Evolutionary conservation across 257 asterid species (phyloP), one percentile per base, ranked within the genome.

Genomic region (Fraxinus anomala): DNA sequence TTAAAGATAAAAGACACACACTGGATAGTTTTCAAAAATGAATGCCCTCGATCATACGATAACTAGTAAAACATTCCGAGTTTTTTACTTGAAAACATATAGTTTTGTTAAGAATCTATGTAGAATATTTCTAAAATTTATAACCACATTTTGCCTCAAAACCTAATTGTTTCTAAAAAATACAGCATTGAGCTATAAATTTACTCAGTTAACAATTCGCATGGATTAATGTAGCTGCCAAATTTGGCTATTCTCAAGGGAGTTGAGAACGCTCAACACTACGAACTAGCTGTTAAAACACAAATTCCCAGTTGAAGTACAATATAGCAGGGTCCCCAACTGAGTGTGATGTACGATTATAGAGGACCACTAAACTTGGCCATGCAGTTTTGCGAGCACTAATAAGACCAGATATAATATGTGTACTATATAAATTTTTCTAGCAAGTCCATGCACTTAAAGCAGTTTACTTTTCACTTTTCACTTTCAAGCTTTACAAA

Each of bases 401-500:
- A 63, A 19, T 63, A 24, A 26, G 7, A 63, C 9, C 19, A 12
- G 17, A 4, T 4, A 11, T 3, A 26, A 63, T 16, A 61, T 5
- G 11, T 49, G 66, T 24, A 61, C 68, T 8, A 1, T 16, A 56
- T 56, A 61, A 61, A 0, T 61, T 39, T 39, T 39, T 23, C 14
- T 61, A 56, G 66, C 66, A 56, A 56, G 66, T 23, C 24, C 1
- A 70, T 30, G 44, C 24, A 51, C 47, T 42, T 23, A 31, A 68
- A 23, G 68, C 73, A 61, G 33, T 10, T 61, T 6, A 61, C 34
- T 61, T 61, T 61, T 61, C 19, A 61, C 34, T 61, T 61, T 61
- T 61, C 68, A 24, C 68, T 23, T 24, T 51, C 26, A 68, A 47
- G 78, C 71, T 37, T 51, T 67, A 72, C 31, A 34, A 68, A 33